phyloP scores from a whole-genome alignment of 148 eudicot species.

The Amaranthus cruentus region DNA sequence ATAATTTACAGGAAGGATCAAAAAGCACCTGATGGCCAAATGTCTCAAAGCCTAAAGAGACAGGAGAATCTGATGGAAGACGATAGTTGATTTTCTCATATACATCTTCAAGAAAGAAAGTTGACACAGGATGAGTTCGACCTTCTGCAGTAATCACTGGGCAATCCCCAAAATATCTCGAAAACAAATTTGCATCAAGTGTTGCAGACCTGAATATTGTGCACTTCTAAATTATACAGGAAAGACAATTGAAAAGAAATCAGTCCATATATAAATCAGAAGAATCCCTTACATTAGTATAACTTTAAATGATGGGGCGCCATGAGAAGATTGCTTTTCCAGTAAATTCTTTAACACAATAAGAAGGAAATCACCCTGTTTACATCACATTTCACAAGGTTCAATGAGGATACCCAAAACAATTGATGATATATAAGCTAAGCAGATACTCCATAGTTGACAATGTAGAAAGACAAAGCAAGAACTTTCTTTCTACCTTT shows the following conservation, averaged over 20 bases:
- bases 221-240: conserved; percentile 10
- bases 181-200: conserved; percentile 86
- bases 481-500: background rate
- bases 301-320: conserved; percentile 61
- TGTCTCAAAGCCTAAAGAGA: conserved; percentile 51
- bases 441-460: background rate
- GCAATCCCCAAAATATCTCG: conserved; percentile 81
- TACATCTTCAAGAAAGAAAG: conserved; percentile 82
- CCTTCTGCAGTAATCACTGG: conserved; percentile 92
- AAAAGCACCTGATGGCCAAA: conserved; percentile 32
- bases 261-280: conserved; percentile 2
- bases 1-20: background rate
- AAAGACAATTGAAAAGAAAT: conserved; percentile 2
- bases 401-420: background rate
- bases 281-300: conserved; percentile 72
- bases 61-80: conserved; percentile 89
- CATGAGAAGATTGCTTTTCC: conserved; percentile 63
- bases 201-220: conserved; percentile 78
- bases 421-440: background rate
- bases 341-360: conserved; percentile 75
- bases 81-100: conserved; percentile 66
- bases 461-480: background rate
- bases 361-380: conserved; percentile 93
- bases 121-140: conserved; percentile 92
- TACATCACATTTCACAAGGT: conserved; percentile 1